Evolutionary conservation across 306 rosid genomes (phyloP), one percentile per base, ranked within the genome.

Genomic region (Fagus sylvatica): DNA sequence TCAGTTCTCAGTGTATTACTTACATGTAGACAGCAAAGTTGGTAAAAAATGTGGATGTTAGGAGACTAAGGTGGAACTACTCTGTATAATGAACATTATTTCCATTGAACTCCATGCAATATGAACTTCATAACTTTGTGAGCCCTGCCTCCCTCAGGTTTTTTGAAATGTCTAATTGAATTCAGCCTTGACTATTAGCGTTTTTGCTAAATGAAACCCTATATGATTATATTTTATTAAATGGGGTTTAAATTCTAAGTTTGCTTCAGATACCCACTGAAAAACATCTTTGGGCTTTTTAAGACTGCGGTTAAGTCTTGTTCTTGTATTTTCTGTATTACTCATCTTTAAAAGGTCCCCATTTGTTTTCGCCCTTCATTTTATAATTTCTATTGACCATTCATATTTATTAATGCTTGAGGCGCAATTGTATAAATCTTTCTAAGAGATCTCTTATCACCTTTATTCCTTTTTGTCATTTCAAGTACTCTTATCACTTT

Each of bases 401-500:
- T 77, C 55, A 32, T 70, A 49, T 77, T 49, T 69, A 28, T 49
- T 19, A 54, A 17, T 10, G 70, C 68, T 36, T 74, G 66, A 72
- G 71, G 73, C 56, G 7, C 11, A 64, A 30, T 78, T 30, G 22
- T 28, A 54, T 83, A 34, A 78, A 43, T 28, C 60, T 67, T 36
- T n/a, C 34, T 42, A 13, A 37, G 30, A 30, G 30, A 30, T 17
- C 13, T 72, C 39, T 53, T 75, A 28, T 72, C 59, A 49, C 64
- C 66, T 71, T 49, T 59, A 57, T 37, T 46, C 57, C 48, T 32
- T 67, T 68, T 75, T 13, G 75, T 60, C 46, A 12, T 57, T 66
- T 11, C 68, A 93, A 98, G 98, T 93, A 30, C 13, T 72, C 30
- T 53, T 75, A 34, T 68, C 53, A 49, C 64, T 55, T 71, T 54